phyloP scores from a whole-genome alignment of 768 basidiomycete genomes.

The Rhizopogon salebrosus region DNA sequence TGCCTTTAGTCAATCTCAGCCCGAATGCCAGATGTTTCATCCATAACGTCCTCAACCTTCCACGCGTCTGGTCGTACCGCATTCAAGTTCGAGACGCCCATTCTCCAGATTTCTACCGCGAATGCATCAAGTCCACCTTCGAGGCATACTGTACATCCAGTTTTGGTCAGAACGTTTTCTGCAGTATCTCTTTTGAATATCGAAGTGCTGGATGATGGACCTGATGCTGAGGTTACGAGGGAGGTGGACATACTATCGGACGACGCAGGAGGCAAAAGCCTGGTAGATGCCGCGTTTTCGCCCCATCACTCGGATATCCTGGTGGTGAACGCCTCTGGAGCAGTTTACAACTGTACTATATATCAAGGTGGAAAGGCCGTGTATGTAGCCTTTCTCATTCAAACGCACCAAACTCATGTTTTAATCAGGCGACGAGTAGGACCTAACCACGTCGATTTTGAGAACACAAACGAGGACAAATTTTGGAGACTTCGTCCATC shows the following conservation, averaged over 20 bases:
- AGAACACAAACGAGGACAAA: conserved; percentile 15
- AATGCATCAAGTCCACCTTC: conserved; percentile 11
- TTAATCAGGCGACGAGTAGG: conserved; percentile 17
- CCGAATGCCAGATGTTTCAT: conserved; percentile 27
- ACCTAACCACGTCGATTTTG: conserved; percentile 2
- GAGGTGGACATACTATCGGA: conserved; percentile 34
- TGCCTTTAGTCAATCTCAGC: neutral
- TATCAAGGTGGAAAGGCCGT: conserved; percentile 29
- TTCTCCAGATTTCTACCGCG: conserved; percentile 53
- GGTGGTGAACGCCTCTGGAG: conserved; percentile 46
- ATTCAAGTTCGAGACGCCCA: conserved; percentile 58
- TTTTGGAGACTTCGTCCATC: conserved; percentile 53
- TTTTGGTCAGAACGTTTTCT: conserved; percentile 43
- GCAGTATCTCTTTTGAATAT: conserved; percentile 37
- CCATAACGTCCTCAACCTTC: conserved; percentile 39
- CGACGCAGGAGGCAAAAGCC: conserved; percentile 34
- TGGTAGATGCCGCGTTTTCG: conserved; percentile 44
- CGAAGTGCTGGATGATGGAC: conserved; percentile 3
- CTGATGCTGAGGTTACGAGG: conserved; percentile 22
- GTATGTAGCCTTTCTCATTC: conserved; percentile 31
- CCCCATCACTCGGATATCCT: conserved; percentile 29
- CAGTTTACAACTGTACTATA: conserved; percentile 43
- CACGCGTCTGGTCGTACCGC: conserved; percentile 37
- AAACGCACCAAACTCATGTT: neutral
- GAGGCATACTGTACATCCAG: conserved; percentile 9